Evolutionary conservation across 1,139 yeast genomes (phyloP), one percentile per base, ranked within the genome.

Genomic region (Geotrichum europaeum): DNA sequence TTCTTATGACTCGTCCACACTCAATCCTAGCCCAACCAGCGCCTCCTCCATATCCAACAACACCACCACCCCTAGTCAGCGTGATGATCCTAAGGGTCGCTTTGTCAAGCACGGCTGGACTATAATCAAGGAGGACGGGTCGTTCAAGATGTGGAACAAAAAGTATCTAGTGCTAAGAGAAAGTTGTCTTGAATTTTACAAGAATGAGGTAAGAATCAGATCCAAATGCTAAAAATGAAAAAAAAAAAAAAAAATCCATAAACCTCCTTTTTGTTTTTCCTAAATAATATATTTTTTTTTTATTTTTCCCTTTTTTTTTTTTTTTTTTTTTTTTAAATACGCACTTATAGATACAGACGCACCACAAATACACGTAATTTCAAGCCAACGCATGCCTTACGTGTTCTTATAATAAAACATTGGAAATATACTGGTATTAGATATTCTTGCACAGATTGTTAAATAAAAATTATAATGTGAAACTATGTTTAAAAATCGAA

Each of bases 101-200:
- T 58, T 63, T 43, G 65, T 70, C 55, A 73, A 71, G 61, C 79
- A 78, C 60, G 97, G 98, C 0, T 92, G 97, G 96, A 92, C 89
- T 30, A 89, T 89, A 60, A 85, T 90, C 60, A 91, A 90, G 72
- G 98, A 92, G 68, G 98, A 92, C 68, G 96, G 97, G 25, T 66
- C 75, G 22, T 75, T 78, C 57, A 82, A 89, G 65, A 79, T 96
- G 67, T 94, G 98, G 98, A 91, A 92, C 63, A 91, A 91, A 71
- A 82, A 96, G 67, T 92, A 79, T 72, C 78, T 92, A 77, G 86
- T 89, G 13, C 78, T 94, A 58, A 84, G 84, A 67, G 97, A 91
- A 66, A 81, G 86, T 60, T 83, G 86, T 50, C 77, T 94, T 63
- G 87, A 86, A 64, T 83, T 94, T 66, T 87, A 86, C 75, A 90